Conservation (phyloP, 78 protist species). For the Dictyostelium intermedium region DNA sequence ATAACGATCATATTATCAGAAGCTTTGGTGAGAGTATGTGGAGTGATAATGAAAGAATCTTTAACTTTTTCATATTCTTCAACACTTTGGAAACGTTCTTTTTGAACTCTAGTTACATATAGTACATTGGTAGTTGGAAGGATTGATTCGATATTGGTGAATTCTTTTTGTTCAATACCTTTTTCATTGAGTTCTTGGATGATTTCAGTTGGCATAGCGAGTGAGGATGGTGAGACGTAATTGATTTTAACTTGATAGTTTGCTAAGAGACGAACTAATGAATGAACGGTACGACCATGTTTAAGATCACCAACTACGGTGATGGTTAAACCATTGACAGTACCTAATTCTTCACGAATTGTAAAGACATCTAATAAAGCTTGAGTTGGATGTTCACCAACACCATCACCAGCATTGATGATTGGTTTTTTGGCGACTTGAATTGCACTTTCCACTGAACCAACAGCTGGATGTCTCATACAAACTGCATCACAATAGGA, state of each 20-base stretch:
- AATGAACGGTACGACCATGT: constrained; percentile 90
- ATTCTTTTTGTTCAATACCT: constrained; percentile 52
- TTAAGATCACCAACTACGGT: constrained; percentile 95
- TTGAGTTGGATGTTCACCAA: constrained; percentile 98
- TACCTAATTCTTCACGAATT: constrained; percentile 95
- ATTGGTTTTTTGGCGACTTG: constrained; percentile 83
- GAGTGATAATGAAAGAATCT: constrained; percentile 61
- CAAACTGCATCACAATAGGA: constrained; percentile 92
- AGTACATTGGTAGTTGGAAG: constrained; percentile 90
- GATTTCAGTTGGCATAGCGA: constrained; percentile 86
- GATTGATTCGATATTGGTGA: constrained; percentile 27
- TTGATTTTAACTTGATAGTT: constrained; percentile 77
- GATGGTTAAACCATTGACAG: constrained; percentile 90
- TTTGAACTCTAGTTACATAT: constrained; percentile 94
- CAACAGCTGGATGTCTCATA: constrained; percentile 94
- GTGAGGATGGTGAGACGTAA: constrained; percentile 84
- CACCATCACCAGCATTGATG: constrained; percentile 97
- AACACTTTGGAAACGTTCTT: constrained; percentile 88
- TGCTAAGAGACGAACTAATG: constrained; percentile 83
- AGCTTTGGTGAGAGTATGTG: constrained; percentile 82
- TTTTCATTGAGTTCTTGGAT: constrained; percentile 17
- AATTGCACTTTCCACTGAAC: constrained; percentile 83
- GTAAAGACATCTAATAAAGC: constrained; percentile 95
- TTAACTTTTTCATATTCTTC: constrained; percentile 77
- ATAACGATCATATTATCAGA: constrained; percentile 88